Conservation (phyloP, 805 yeast genomes). For the Sugiyamaella smithiae region DNA sequence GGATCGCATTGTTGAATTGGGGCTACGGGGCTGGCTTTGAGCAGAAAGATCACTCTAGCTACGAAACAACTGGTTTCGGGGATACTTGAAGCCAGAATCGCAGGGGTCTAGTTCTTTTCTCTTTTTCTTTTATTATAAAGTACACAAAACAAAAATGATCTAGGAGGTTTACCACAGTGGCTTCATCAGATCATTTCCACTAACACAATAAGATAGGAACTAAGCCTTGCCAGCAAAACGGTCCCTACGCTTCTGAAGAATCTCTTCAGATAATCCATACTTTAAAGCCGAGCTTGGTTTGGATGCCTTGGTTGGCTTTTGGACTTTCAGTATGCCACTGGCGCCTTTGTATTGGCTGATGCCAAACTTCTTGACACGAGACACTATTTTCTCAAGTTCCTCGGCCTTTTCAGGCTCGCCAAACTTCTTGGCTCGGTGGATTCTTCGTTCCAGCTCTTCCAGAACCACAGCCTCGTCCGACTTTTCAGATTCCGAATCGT, state of each 20-base stretch:
- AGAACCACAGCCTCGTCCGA: slow-evolving; percentile 49
- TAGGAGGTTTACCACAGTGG: too few relatives aligned
- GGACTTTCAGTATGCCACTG: slow-evolving; percentile 1
- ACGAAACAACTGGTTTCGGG: too few relatives aligned
- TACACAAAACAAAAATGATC: too few relatives aligned
- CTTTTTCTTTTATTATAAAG: too few relatives aligned
- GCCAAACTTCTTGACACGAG: slow-evolving; percentile 82
- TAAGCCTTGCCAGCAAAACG: slow-evolving; percentile 19
- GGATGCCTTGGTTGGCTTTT: slow-evolving; percentile 11
- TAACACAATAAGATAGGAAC: too few relatives aligned
- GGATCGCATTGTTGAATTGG: too few relatives aligned
- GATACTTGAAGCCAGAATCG: too few relatives aligned
- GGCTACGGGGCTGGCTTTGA: too few relatives aligned
- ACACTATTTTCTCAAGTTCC: slow-evolving; percentile 57
- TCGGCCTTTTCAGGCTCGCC: slow-evolving; percentile 52
- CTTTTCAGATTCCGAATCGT: slow-evolving; percentile 22
- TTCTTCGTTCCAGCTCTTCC: slow-evolving; percentile 62
- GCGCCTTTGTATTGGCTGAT: slow-evolving; percentile 11
- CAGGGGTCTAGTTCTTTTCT: too few relatives aligned
- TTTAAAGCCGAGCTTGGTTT: neutral
- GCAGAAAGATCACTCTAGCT: too few relatives aligned
- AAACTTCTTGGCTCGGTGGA: slow-evolving; percentile 73
- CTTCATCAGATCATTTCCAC: too few relatives aligned
- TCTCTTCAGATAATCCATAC: slow-evolving; percentile 20
- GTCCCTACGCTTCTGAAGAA: slow-evolving; percentile 23